Conservation (phyloP, 805 yeast genomes). For the Candida tallmaniae region DNA sequence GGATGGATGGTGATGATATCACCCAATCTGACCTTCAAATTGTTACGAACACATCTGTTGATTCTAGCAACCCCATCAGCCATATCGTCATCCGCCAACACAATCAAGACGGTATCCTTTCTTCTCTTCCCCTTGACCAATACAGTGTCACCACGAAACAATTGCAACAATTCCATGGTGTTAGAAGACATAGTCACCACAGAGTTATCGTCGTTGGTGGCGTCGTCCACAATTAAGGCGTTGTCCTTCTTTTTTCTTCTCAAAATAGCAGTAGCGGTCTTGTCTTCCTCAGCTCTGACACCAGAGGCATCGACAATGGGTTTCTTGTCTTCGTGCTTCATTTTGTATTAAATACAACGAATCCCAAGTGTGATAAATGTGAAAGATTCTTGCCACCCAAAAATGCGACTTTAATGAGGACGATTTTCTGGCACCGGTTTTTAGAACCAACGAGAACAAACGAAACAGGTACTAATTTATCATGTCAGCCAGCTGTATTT, state of each 20-base stretch:
- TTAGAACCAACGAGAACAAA: too few relatives aligned
- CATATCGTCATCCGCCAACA: slow-evolving; percentile 92
- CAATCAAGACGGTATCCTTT: slow-evolving; percentile 94
- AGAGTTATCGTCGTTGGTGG: slow-evolving; percentile 94
- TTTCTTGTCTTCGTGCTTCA: slow-evolving; percentile 29
- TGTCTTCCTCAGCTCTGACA: slow-evolving; percentile 51
- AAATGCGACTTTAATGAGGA: too few relatives aligned
- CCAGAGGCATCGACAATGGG: slow-evolving; percentile 59
- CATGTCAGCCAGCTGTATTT: slow-evolving; percentile 54
- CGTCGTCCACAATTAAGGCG: slow-evolving; percentile 92
- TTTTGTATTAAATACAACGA: too few relatives aligned
- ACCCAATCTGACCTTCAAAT: slow-evolving; percentile 89
- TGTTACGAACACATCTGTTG: slow-evolving; percentile 94
- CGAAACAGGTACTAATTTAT: too few relatives aligned
- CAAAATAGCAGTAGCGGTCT: slow-evolving; percentile 94
- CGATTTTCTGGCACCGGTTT: too few relatives aligned
- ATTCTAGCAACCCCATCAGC: slow-evolving; percentile 93
- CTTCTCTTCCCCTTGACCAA: slow-evolving; percentile 97
- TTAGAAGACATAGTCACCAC: slow-evolving; percentile 91
- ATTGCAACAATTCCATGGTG: slow-evolving; percentile 90
- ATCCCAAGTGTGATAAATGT: too few relatives aligned
- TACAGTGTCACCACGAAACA: slow-evolving; percentile 97
- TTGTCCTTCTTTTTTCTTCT: slow-evolving; percentile 98
- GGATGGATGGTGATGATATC: slow-evolving; percentile 90
- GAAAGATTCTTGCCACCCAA: neutral